Conservation (phyloP, 306 rosid species). For the Citrullus amarus region DNA sequence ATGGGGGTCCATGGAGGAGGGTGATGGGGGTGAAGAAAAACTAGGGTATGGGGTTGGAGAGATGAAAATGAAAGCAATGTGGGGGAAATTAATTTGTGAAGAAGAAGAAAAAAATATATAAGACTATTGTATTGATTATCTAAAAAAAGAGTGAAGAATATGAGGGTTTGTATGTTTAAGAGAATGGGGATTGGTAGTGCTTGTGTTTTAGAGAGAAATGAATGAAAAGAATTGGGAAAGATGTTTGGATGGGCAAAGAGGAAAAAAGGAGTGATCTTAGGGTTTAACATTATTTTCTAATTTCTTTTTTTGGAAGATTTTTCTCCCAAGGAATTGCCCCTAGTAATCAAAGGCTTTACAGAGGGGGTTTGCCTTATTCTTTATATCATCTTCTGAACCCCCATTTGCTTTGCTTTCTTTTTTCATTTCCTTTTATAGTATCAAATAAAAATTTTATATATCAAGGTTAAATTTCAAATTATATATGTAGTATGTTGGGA, state of each 20-base stretch:
- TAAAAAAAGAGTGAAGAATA: background rate
- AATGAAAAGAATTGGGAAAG: background rate
- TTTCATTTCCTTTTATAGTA: background rate
- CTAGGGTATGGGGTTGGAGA: background rate
- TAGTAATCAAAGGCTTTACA: conserved; percentile 2
- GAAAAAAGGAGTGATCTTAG: background rate
- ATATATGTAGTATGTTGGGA: background rate
- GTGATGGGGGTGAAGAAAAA: background rate
- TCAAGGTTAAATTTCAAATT: background rate
- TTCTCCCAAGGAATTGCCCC: background rate
- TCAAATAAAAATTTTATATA: background rate
- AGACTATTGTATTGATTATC: background rate
- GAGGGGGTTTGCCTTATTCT: background rate
- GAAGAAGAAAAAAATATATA: background rate
- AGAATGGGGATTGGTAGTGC: too few species aligned
- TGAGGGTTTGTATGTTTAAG: background rate
- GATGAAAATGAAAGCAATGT: background rate
- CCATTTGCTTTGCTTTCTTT: background rate
- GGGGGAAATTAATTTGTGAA: background rate
- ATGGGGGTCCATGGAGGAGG: background rate
- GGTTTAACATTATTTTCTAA: conserved; percentile 5
- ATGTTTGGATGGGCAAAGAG: background rate
- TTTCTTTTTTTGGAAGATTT: background rate
- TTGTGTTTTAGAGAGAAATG: too few species aligned
- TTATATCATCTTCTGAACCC: background rate